Conservation (phyloP, 2,329 filamentous ascomycete genomes). For the Alternaria triticimaculans region DNA sequence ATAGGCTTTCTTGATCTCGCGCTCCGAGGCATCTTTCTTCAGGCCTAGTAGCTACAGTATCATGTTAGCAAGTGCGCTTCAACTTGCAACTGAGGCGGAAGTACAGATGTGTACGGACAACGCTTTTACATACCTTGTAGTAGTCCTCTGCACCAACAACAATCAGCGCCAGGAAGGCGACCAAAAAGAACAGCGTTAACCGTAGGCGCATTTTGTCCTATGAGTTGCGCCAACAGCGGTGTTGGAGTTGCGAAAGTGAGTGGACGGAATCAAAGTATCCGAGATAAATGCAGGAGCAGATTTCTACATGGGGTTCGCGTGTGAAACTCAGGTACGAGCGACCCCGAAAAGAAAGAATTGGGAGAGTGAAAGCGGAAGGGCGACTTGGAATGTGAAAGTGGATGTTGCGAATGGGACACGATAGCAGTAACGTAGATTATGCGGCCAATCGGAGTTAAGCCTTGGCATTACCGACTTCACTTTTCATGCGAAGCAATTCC, state of each 20-base stretch:
- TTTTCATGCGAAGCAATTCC: slow-evolving; percentile 29
- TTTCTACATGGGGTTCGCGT: slow-evolving; percentile 21
- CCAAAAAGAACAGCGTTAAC: slow-evolving; percentile 51
- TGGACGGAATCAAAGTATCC: slow-evolving; percentile 24
- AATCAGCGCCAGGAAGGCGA: slow-evolving; percentile 53
- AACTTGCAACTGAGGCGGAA: slow-evolving; percentile 1
- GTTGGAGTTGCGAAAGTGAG: slow-evolving; percentile 21
- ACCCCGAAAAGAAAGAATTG: slow-evolving; percentile 6
- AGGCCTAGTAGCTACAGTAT: slow-evolving; percentile 75
- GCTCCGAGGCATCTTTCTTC: slow-evolving; percentile 78
- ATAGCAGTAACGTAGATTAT: slow-evolving; percentile 31
- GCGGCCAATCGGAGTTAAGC: slow-evolving; percentile 37
- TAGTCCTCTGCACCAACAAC: slow-evolving; percentile 69
- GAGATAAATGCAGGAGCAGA: slow-evolving; percentile 14
- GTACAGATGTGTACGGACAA: not conserved
- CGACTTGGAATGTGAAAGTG: slow-evolving; percentile 15
- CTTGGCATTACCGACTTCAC: slow-evolving; percentile 28
- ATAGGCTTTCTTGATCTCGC: slow-evolving; percentile 93
- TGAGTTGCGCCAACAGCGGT: slow-evolving; percentile 25
- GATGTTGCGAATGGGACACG: slow-evolving; percentile 28
- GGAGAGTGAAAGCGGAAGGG: not conserved
- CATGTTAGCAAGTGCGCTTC: slow-evolving; percentile 19
- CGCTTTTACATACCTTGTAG: slow-evolving; percentile 68
- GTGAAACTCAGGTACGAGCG: slow-evolving; percentile 1
- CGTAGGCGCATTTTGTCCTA: slow-evolving; percentile 51